Percentiles rank a stretch among this genome's conserved stretches.
phyloP scores from a whole-genome alignment of 23 red algal genomes.

The Pyropia yezoensis region DNA sequence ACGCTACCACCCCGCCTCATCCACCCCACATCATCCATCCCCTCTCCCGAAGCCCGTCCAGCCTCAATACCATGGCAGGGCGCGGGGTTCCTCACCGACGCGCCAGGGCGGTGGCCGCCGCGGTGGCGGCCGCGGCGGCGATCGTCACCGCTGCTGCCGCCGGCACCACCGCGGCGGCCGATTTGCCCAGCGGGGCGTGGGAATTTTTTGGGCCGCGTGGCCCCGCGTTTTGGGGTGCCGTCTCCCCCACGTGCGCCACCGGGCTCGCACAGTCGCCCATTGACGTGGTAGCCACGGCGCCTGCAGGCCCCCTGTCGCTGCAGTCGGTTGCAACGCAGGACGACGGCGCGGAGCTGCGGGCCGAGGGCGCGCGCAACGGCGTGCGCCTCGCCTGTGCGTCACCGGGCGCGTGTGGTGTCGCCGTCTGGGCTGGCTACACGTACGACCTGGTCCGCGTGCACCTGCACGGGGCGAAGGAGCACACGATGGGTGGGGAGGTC shows the following conservation, averaged over 20 bases:
- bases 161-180: too few species aligned
- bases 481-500: slow-evolving; percentile 33
- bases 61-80: too few species aligned
- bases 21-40: too few species aligned
- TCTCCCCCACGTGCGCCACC: background rate
- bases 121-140: too few species aligned
- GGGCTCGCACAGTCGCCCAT: background rate
- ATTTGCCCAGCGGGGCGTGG: too few species aligned
- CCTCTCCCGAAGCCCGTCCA: too few species aligned
- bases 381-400: background rate
- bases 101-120: too few species aligned
- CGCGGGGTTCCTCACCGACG: too few species aligned
- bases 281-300: background rate
- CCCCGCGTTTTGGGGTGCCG: background rate
- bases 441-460: slow-evolving; percentile 35
- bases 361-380: background rate
- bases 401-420: background rate
- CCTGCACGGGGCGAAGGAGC: slow-evolving; percentile 46
- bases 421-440: background rate
- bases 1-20: too few species aligned
- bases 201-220: too few species aligned
- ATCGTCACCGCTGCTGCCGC: too few species aligned
- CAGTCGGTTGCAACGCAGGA: background rate
- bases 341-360: background rate
- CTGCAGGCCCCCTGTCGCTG: too few species aligned